Evolutionary conservation across 345 rosid genomes (phyloP), one percentile per base, ranked within the genome.

Genomic region (Acer campestre): DNA sequence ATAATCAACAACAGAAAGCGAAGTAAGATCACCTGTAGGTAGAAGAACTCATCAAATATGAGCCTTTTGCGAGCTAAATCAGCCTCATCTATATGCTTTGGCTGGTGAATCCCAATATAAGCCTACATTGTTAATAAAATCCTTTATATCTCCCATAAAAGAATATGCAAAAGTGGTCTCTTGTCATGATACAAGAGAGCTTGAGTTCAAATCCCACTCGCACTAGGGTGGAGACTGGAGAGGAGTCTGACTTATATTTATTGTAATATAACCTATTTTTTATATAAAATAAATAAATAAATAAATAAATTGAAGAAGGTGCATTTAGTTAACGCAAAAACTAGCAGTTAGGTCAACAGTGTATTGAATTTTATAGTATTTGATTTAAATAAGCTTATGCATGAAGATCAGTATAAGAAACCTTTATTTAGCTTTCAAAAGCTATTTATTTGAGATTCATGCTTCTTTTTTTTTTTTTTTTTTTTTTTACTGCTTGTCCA

Each of bases 31-130:
- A 95, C 99, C 98, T 93, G 99, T 75, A 95, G 82, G 81, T 93
- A 93, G 88, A 95, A 92, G 85, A 95, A 95, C 78, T 93, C 99
- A 58, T 93, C 98, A 70, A 93, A 95, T 80, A 93, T 88, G 73
- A 93, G 89, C 79, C 99, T 90, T 87, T 90, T 95, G 80, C 97
- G 98, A 88, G 99, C 96, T 82, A 86, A 86, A 86, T 93, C 96
- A 73, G 98, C 96, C 82, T 95, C 98, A 42, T 81, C 93, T 67
- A 84, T 81, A 83, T 76, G 91, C 82, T 87, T 91, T 25, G 99
- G 99, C 80, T 84, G 90, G 83, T 95, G 99, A 79, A 95, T 93
- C 75, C 94, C 92, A 74, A 79, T 58, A 77, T 92, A 95, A 38
- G 98, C 98, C 97, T 95, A 78, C 82, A 86, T 74, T 75, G 70